Conservation (phyloP, 176 grass and related monocot species). For the Oryza longistaminata region DNA sequence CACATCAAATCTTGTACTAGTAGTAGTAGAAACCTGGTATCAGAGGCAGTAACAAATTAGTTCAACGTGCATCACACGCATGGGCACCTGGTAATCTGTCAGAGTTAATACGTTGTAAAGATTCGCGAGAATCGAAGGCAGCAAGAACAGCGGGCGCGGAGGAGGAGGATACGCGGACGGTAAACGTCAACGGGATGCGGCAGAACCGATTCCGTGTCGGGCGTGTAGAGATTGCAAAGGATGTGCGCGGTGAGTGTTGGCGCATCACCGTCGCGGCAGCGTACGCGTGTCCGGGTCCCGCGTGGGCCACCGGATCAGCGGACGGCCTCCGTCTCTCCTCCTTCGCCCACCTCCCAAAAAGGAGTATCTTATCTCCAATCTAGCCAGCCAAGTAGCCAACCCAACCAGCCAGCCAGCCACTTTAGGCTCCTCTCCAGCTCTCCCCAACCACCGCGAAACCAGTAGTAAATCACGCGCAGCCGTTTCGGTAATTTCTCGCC, state of each 20-base stretch:
- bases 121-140: too few relatives aligned
- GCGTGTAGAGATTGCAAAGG: not conserved
- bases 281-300: constrained; percentile 24
- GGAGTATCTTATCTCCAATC: constrained; percentile 12
- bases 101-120: too few relatives aligned
- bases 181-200: constrained; percentile 35
- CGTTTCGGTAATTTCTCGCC: too few relatives aligned
- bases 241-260: not conserved
- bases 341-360: not conserved
- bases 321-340: constrained; percentile 44
- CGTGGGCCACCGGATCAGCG: not conserved
- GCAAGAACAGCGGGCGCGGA: too few relatives aligned
- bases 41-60: too few relatives aligned
- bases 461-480: too few relatives aligned
- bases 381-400: not conserved
- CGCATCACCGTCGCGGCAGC: constrained; percentile 54
- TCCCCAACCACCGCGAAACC: too few relatives aligned
- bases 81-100: too few relatives aligned
- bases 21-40: too few relatives aligned
- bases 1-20: too few relatives aligned
- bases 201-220: constrained; percentile 46
- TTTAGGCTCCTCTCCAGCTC: not conserved
- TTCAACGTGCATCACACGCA: too few relatives aligned
- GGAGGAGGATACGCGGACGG: too few relatives aligned
- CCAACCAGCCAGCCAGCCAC: constrained; percentile 1